These are phyloP conservation scores for Brassica juncea DNA, from an alignment of 345 rosid genomes.

Conservation along the genomic window DNA sequence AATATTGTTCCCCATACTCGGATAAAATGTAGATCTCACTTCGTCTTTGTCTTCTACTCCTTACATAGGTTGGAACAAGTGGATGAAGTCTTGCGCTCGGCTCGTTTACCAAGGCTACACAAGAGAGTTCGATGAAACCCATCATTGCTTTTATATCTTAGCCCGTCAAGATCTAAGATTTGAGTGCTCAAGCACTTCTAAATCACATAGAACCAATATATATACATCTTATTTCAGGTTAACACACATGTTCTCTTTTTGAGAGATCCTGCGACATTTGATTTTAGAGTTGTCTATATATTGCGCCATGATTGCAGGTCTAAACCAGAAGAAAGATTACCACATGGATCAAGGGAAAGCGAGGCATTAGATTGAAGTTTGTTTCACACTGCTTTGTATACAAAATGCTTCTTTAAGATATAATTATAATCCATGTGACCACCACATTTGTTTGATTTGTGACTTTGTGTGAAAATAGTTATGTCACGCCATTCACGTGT, in stretches of 20 bases:
- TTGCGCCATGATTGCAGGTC: slow-evolving; percentile 55
- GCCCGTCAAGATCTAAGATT: slow-evolving; percentile 77
- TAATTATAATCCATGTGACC: slow-evolving; percentile 1
- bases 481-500: neutral
- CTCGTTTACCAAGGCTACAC: slow-evolving; percentile 73
- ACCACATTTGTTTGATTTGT: neutral
- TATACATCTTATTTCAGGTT: slow-evolving; percentile 9
- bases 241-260: neutral
- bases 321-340: slow-evolving; percentile 40
- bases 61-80: slow-evolving; percentile 76
- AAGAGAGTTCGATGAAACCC: slow-evolving; percentile 63
- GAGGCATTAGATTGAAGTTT: slow-evolving; percentile 40
- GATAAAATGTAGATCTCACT: neutral
- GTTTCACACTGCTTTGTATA: slow-evolving; percentile 5
- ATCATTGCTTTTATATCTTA: slow-evolving; percentile 66
- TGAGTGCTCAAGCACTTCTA: slow-evolving; percentile 77
- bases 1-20: neutral
- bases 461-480: neutral
- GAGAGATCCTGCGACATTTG: neutral
- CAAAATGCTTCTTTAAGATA: slow-evolving; percentile 13
- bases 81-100: slow-evolving; percentile 86
- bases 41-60: slow-evolving; percentile 3
- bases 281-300: slow-evolving; percentile 61
- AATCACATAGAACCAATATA: slow-evolving; percentile 53
- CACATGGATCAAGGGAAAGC: slow-evolving; percentile 43